Percentiles rank a stretch among this genome's conserved stretches.
These are phyloP conservation scores for Fusarium sp. DNA, from an alignment of 2,329 filamentous ascomycete species.

Conservation along the genomic window DNA sequence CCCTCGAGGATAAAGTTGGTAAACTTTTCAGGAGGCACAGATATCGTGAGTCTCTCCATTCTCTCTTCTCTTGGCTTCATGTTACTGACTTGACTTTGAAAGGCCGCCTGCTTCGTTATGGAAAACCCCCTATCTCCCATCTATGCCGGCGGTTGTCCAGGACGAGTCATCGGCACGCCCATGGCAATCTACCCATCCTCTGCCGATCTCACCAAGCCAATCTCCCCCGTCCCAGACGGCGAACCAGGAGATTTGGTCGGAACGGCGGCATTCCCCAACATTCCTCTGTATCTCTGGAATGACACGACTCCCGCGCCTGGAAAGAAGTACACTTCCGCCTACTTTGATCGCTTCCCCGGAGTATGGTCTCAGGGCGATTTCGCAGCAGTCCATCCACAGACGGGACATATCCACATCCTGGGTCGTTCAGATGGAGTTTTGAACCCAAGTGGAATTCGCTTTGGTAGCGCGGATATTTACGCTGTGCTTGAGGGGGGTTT, in stretches of 20 bases:
- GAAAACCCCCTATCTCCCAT: constrained; percentile 79
- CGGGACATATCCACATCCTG: constrained; percentile 74
- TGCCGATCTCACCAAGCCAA: constrained; percentile 60
- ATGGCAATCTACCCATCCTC: constrained; percentile 70
- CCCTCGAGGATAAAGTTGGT: constrained; percentile 74
- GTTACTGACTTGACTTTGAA: background rate
- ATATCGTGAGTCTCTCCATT: constrained; percentile 67
- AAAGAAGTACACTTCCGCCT: constrained; percentile 69
- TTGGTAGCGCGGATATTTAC: constrained; percentile 86
- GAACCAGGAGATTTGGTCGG: constrained; percentile 82
- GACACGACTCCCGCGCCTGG: constrained; percentile 63
- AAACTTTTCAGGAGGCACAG: constrained; percentile 84
- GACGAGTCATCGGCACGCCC: constrained; percentile 62
- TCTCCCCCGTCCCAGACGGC: constrained; percentile 65
- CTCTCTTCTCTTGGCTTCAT: background rate
- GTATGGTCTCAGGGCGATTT: constrained; percentile 91
- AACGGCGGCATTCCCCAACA: constrained; percentile 78
- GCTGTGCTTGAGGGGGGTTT: constrained; percentile 77
- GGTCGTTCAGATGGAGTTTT: constrained; percentile 83
- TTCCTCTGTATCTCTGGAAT: constrained; percentile 76
- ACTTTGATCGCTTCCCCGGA: constrained; percentile 73
- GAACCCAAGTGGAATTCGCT: constrained; percentile 83
- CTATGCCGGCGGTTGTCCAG: constrained; percentile 67
- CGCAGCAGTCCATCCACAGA: constrained; percentile 76
- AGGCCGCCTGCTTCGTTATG: constrained; percentile 71